Evolutionary conservation across 2,329 filamentous ascomycete species (phyloP).

Genomic region (Fusarium globosum): DNA sequence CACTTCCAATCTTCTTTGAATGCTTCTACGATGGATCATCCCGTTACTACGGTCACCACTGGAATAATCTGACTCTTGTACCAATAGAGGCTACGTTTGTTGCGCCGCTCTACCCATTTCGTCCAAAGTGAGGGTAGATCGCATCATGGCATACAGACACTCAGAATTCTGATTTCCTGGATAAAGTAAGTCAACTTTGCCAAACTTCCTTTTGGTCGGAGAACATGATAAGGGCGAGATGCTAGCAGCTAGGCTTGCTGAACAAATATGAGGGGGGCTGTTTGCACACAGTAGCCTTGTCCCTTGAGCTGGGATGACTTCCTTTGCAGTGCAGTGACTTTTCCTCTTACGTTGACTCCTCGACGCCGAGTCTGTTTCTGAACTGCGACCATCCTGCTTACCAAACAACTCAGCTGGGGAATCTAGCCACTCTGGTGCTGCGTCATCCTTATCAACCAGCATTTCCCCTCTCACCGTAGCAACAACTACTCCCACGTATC

Average conservation of each 20-base stretch:
- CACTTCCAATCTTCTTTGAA: background rate
- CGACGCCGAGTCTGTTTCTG: accelerated
- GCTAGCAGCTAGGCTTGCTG: background rate
- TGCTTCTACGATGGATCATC: background rate
- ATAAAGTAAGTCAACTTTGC: accelerated
- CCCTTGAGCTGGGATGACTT: background rate
- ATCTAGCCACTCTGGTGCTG: background rate
- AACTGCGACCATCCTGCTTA: background rate
- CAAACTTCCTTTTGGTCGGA: accelerated
- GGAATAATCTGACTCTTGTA: accelerated
- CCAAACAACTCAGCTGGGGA: background rate
- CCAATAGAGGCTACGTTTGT: accelerated
- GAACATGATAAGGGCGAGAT: accelerated
- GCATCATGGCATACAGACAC: background rate
- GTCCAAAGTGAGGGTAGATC: background rate
- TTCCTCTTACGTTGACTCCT: background rate
- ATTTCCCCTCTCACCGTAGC: background rate
- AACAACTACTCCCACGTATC: background rate
- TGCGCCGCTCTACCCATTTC: background rate
- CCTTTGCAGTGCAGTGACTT: background rate
- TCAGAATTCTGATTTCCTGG: accelerated
- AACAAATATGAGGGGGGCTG: background rate
- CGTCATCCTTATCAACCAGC: background rate
- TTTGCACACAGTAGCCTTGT: background rate
- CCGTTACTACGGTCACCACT: accelerated